Base-by-base conservation (phyloP, 345 rosid species). In the Sapria himalayana region DNA sequence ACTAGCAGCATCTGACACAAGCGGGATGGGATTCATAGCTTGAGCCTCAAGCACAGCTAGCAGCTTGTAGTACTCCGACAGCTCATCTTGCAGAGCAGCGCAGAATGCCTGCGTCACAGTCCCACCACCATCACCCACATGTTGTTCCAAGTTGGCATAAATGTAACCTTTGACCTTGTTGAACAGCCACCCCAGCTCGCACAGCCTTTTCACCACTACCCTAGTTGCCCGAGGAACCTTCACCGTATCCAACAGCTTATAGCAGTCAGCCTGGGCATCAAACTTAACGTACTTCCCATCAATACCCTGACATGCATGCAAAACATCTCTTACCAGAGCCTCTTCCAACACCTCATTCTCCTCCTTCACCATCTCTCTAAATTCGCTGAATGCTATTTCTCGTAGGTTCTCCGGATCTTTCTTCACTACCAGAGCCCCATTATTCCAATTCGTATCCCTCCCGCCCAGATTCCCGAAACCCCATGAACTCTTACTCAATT, bases 181-280 rank as follows among this genome's bases (percentile, higher is more conserved):
- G 54, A 82, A 82, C 60, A 89, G 51, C 98, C 98, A 89, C 5
- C 98, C 95, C 55, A 89, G 59, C 65, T 89, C 98, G 16, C 93
- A 82, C 19, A 89, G 65, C 74, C 65, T 79, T 70, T 84, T 64
- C 11, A 79, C 72, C 67, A 82, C 65, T 45, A 62, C 48, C 57
- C 81, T 67, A 8, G 81, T 73, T 1, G 76, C 78, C 43, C 92
- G 49, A 16, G 93, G 72, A 19, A 71, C 84, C 70, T 73, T 76
- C 50, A 77, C 49, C 1, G 41, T 43, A 48, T 76, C 92, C 16
- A 55, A 35, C 39, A 89, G 65, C 9, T 58, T 60, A 51, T 79
- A 89, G 17, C 93, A 94, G 29, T 89, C 98, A 5, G 65, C 59
- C 20, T 33, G 54, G 3, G 56, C 51, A 46, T 71, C 80, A 35